Base-by-base conservation (phyloP, 371 early-diverging fungal species). In the Coemansia sp. region DNA sequence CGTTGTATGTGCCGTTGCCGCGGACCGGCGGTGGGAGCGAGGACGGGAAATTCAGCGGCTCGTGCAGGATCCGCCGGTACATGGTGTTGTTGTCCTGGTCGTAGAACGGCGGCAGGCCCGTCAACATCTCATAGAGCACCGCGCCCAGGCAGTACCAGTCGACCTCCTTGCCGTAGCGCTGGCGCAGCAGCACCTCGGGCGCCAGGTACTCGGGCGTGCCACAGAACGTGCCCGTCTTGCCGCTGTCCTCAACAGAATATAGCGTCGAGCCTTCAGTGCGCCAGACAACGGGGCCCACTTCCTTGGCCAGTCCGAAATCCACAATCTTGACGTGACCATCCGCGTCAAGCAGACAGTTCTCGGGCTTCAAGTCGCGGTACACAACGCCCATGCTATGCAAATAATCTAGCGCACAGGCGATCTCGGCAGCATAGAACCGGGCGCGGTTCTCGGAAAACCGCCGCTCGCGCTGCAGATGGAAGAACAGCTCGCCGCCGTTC, bases 221-320 rank as follows among this genome's bases (percentile, higher is more conserved):
- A 78, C 98, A 98, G 18, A 99, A 85, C 24, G 97, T 98, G 88
- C 93, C 94, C 5, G 97, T 97, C 66, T 88, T 90, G 51, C 89
- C 88, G 57, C 89, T 86, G 64, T 94, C 91, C 7, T 46, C 90
- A 6, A 72, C 68, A 38, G 72, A 72, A 24, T 72, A 83, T 83
- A 60, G 82, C 77, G 59, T 90, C 84, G 64, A 86, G 80, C 75
- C 84, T 76, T 72, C 72, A 5, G 80, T 66, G 63, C 72, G 72
- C 84, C 99, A 99, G 77, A 98, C 99, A 8, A 95, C 94, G 39
- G 72, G 72, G 0, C 72, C 72, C 81, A 63, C 82, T 68, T 77
- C 96, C 95, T 98, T 99, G 24, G 99, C 97, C 83, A 99, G 97
- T 1, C 99, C 99, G 83, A 99, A 99, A 79, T 99, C 99, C 1